Percentiles rank a stretch among this genome's conserved stretches.
These are phyloP conservation scores for Gossypium gossypioides DNA, from an alignment of 441 rosid species.

Conservation along the genomic window DNA sequence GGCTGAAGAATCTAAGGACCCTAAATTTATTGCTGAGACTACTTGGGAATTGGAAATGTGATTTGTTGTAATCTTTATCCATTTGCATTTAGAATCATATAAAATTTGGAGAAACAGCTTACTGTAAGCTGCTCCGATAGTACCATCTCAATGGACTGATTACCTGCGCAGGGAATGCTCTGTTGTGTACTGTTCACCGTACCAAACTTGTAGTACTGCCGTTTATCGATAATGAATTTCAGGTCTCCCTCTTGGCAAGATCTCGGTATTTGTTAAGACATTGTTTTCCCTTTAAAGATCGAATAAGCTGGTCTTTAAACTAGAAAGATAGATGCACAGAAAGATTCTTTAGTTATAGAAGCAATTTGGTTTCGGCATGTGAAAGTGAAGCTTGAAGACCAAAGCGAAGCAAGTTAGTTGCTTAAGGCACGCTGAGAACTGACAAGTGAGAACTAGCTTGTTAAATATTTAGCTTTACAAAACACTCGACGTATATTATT, in stretches of 20 bases:
- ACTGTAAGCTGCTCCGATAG: not conserved
- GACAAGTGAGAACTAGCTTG: not conserved
- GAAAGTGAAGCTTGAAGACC: not conserved
- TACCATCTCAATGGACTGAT: not conserved
- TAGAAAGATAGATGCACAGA: not conserved
- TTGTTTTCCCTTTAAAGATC: not conserved
- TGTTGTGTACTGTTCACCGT: slow-evolving; percentile 2
- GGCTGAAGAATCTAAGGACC: slow-evolving; percentile 40
- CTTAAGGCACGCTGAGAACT: not conserved
- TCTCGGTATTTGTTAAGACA: not conserved
- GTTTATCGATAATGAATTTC: slow-evolving; percentile 7
- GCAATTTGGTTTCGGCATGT: slow-evolving; percentile 2
- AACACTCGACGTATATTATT: too few relatives aligned
- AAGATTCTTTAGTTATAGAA: not conserved
- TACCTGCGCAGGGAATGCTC: slow-evolving; percentile 11
- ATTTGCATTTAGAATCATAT: slow-evolving; percentile 13
- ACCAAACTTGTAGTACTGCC: not conserved
- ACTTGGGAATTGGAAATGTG: slow-evolving; percentile 49
- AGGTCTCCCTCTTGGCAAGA: not conserved
- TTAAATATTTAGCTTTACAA: not conserved
- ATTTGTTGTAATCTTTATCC: slow-evolving; percentile 14
- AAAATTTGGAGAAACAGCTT: slow-evolving; percentile 10
- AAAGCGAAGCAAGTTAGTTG: not conserved
- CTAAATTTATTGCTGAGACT: slow-evolving; percentile 45
- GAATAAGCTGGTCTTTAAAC: not conserved